Base-by-base conservation (phyloP, 2,329 filamentous ascomycete genomes). In the Cercospora sp. region DNA sequence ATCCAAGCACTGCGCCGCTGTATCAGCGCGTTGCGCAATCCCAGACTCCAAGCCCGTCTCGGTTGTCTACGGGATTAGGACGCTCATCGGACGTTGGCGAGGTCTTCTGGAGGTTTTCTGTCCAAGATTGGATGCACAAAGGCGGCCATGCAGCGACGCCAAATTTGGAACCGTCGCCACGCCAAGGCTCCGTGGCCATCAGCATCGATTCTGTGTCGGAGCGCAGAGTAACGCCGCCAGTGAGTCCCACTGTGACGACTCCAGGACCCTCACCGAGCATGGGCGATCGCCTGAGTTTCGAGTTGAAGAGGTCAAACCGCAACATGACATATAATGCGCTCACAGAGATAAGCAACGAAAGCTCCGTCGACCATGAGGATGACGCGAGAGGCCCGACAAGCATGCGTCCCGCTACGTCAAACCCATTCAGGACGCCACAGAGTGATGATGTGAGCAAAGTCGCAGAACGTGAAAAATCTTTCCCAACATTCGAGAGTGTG, bases 321-420 rank as follows among this genome's bases (percentile, higher is more conserved):
- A 72, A 75, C 51, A 71, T 70, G 64, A 71, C 74, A 16, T 76
- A 76, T 68, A 75, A 75, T 36, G 73, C 73, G 10, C 61, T 76
- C 8, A 64, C 45, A 23, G 62, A 64, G 45, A 58, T 28, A 51
- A 64, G 51, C 31, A 64, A 64, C 16, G 48, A 31, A 40, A 64
- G 30, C 23, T 23, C 36, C 13, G 20, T 51, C 16, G 48, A 64
- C 31, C 23, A 58, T 33, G 31, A 40, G 16, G 51, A 64, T 20
- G n/a, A 33, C 12, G n/a, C 48, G 10, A 58, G 9, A 12, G 42
- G 16, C n/a, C 31, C 45, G 2, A 36, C 30, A 13, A n/a, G n/a
- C 13, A 31, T 58, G 18, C 31, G 28, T n/a, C 16, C 31, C 13
- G 28, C 62, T 40, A 20, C 33, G 45, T 18, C 48, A 51, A 18